Base-by-base conservation (phyloP, 805 yeast genomes). In the Clavispora santaluciae region DNA sequence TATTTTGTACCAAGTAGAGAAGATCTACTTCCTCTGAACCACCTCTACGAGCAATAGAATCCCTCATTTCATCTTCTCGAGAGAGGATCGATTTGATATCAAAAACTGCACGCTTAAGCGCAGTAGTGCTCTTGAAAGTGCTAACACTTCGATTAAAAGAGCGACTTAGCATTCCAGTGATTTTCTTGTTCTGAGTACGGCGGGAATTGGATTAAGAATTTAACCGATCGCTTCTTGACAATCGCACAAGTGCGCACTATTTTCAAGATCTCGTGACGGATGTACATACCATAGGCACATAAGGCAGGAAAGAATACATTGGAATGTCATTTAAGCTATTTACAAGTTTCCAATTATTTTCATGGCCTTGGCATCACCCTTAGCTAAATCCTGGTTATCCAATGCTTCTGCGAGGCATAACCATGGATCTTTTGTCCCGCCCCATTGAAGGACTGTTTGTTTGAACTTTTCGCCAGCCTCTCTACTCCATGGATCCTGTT, bases 361-460 rank as follows among this genome's bases (percentile, higher is more conserved):
- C 88, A 89, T 87, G 2, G 95, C 90, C 26, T 65, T 61, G 18
- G 74, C 66, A 44, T 84, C 95, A 4, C 96, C 96, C 20, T 68
- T 64, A 3, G 68, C 67, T 34, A 89, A 63, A 35, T 69, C 75
- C 1, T 79, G 79, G 22, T 76, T 71, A 38, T 81, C 88, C 38
- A 93, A 66, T 3, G 85, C 89, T 42, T 84, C 85, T 1, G 95
- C 86, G 13, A 93, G 66, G 56, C 95, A 82, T 16, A 69, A 67
- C 95, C 96, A 88, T 0, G 98, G 95, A 54, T 87, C 89, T 44
- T 79, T 73, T 3, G 95, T 78, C 0, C 99, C 99, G 17, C 99
- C 99, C 96, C 96, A 91, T 54, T 77, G 78, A 44, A 93, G 66
- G 0, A 93, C 82, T 43, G 79, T 73, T 22, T 78, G 64, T 49